These are phyloP conservation scores for Phytopythium aichiense DNA, from an alignment of 352 stramenopile genomes.

Conservation along the genomic window DNA sequence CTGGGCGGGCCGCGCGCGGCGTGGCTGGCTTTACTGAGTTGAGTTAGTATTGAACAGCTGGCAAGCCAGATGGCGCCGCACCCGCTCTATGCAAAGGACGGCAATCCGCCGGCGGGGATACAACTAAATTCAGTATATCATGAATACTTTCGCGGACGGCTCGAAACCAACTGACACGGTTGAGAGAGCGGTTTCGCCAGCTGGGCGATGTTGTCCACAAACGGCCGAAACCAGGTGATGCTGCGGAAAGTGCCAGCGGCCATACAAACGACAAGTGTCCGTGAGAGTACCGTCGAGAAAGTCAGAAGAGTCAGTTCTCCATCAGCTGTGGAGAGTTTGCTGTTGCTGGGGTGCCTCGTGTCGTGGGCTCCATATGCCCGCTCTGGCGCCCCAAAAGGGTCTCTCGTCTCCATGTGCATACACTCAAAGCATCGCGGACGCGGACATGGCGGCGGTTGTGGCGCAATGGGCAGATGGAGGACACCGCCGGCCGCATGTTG, in stretches of 20 bases:
- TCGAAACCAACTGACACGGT: not conserved
- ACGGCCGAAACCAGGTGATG: conserved; percentile 5
- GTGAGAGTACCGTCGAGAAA: not conserved
- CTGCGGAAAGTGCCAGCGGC: not conserved
- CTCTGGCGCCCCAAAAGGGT: too few relatives aligned
- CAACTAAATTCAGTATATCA: not conserved
- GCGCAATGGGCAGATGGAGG: not conserved
- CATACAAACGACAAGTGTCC: conserved; percentile 1
- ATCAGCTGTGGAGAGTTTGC: not conserved
- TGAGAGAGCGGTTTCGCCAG: not conserved
- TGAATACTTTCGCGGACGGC: not conserved
- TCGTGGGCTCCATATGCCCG: too few relatives aligned
- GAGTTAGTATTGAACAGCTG: not conserved
- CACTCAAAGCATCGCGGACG: too few relatives aligned
- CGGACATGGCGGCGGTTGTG: not conserved
- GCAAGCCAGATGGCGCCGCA: not conserved
- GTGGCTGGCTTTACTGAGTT: not conserved
- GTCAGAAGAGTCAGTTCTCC: conserved; percentile 4
- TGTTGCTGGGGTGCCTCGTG: not conserved
- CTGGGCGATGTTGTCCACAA: conserved; percentile 1
- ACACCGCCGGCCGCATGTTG: not conserved
- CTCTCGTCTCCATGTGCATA: too few relatives aligned
- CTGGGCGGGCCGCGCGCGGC: too few relatives aligned
- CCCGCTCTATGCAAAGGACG: not conserved
- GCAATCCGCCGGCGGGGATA: not conserved